Evolutionary conservation across 495 filamentous ascomycete genomes (phyloP), one percentile per base, ranked within the genome.

Genomic region (Neurospora intermedia): DNA sequence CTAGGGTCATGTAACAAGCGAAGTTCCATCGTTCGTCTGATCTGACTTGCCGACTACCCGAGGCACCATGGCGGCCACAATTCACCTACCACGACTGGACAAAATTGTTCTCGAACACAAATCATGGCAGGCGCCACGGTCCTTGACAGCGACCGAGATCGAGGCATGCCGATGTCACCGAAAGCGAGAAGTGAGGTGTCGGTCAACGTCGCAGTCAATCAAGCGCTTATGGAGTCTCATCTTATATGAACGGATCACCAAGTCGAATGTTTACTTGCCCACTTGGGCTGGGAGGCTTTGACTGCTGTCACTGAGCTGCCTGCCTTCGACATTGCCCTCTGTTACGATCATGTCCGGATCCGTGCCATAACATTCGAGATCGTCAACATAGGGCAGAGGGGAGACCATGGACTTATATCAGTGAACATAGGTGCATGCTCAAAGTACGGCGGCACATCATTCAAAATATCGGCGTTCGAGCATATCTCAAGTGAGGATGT

Each of bases 1-100:
- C 23, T 62, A 62, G 20, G 16, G 45, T 74, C 16, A 15, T 78
- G 78, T 79, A 77, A 81, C 80, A 69, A 46, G 43, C 75, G 70
- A 70, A 74, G 80, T 81, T 76, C 77, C 80, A 81, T 71, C 72
- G 74, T 76, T 75, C 74, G 78, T 81, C 78, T 81, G 80, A 81
- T 81, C 76, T 38, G 35, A 38, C 35, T 38, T 38, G 35, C 35
- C 75, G 74, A 74, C 73, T 11, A 48, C 69, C 41, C 46, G 62
- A 27, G 54, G n/a, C 43, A 54, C 70, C 40, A 43, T 27, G 39
- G 23, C 35, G 35, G 35, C 35, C 35, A 38, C 35, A 4, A 38
- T 38, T 6, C 35, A 38, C 35, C 35, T 4, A 38, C 6, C 35
- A 38, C 35, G 35, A 38, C 35, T 38, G 35, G 35, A 38, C 35